Conservation (phyloP, 2,329 filamentous ascomycete genomes). For the Zymoseptoria brevis region DNA sequence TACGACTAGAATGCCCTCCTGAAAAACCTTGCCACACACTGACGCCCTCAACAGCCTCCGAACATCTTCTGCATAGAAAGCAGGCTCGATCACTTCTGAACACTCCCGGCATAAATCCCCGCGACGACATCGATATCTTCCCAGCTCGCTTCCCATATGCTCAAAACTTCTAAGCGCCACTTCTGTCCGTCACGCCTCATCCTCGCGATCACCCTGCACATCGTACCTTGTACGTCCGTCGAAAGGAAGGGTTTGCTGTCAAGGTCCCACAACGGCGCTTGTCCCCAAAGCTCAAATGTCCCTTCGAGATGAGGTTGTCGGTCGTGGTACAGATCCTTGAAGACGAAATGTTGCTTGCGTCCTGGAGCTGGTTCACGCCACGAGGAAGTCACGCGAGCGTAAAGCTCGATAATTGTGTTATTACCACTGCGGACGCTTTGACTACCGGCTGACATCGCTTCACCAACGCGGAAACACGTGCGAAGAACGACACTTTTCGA, state of each 20-base stretch:
- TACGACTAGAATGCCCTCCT: too few species aligned
- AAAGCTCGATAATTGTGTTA: conserved; percentile 52
- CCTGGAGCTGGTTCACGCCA: conserved; percentile 39
- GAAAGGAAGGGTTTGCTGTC: conserved; percentile 37
- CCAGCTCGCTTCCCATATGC: conserved; percentile 46
- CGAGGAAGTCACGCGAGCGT: conserved; percentile 52
- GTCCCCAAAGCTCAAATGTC: conserved; percentile 41
- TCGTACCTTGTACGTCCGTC: conserved; percentile 21
- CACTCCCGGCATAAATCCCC: conserved; percentile 30
- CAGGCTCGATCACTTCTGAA: not conserved
- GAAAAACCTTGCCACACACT: too few species aligned
- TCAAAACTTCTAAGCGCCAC: conserved; percentile 41
- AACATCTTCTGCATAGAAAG: not conserved
- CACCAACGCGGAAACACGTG: conserved; percentile 57
- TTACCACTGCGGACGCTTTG: conserved; percentile 42
- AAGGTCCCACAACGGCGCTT: conserved; percentile 37
- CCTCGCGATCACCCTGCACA: conserved; percentile 44
- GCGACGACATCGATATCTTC: conserved; percentile 46
- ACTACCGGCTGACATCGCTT: conserved; percentile 47
- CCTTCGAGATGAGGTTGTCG: conserved; percentile 48
- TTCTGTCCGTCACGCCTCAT: conserved; percentile 39
- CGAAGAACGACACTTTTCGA: conserved; percentile 42
- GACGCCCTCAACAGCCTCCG: not conserved
- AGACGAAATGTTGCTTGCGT: conserved; percentile 55
- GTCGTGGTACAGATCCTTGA: conserved; percentile 55